These are phyloP conservation scores for Casuarina cunninghamiana DNA, from an alignment of 306 rosid species.

Conservation along the genomic window DNA sequence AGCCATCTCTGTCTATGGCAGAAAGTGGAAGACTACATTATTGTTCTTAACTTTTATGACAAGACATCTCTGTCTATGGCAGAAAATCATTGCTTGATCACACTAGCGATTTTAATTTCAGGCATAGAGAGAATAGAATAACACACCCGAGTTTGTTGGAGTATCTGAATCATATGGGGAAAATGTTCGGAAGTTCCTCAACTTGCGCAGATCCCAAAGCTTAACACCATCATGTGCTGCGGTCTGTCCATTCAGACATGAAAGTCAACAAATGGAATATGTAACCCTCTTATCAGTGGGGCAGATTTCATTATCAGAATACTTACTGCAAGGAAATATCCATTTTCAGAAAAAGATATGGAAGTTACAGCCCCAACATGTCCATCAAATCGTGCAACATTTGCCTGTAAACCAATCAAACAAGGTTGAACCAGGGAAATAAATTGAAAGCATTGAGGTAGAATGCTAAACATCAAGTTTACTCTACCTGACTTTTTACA, in stretches of 20 bases:
- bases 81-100: background rate
- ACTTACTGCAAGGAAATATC: conserved; percentile 98
- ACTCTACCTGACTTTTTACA: conserved; percentile 90
- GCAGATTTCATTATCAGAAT: conserved; percentile 5
- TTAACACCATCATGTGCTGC: conserved; percentile 96
- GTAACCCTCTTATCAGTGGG: conserved; percentile 2
- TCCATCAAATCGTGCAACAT: conserved; percentile 92
- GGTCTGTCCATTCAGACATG: conserved; percentile 54
- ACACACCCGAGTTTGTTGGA: conserved; percentile 81
- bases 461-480: conserved; percentile 3
- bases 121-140: background rate
- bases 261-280: conserved; percentile 20
- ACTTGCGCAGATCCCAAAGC: conserved; percentile 95
- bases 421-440: conserved; percentile 1
- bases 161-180: conserved; percentile 80
- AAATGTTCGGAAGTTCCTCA: conserved; percentile 82
- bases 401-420: conserved; percentile 57
- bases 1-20: too few relatives aligned
- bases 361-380: conserved; percentile 88
- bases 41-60: too few relatives aligned
- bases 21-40: too few relatives aligned
- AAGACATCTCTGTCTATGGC: too few relatives aligned
- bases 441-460: conserved; percentile 1
- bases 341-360: conserved; percentile 94
- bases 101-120: background rate